These are phyloP conservation scores for Pythium folliculosum DNA, from an alignment of 352 stramenopile genomes.

Conservation along the genomic window DNA sequence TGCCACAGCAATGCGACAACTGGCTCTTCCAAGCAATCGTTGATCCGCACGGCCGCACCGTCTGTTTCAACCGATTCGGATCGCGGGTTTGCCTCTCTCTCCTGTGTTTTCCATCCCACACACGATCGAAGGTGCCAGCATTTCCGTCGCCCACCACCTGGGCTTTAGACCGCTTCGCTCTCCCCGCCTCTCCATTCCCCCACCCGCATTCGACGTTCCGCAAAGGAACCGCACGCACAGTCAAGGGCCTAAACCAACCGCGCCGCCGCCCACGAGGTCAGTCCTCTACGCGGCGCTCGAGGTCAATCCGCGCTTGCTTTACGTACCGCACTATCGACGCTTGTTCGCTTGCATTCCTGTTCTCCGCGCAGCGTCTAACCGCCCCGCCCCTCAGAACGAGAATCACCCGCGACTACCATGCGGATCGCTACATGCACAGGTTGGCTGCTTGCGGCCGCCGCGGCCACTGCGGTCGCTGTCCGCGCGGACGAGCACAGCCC, in stretches of 20 bases:
- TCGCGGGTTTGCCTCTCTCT: neutral
- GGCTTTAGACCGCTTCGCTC: neutral
- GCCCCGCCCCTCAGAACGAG: conserved; percentile 4
- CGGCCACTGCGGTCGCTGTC: conserved; percentile 6
- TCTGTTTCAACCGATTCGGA: conserved; percentile 6
- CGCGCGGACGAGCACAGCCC: conserved; percentile 11
- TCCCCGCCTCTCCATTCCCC: neutral
- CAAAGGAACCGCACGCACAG: conserved; percentile 9
- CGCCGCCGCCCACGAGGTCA: no score
- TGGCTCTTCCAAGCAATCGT: conserved; percentile 1
- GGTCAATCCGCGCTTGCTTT: conserved; percentile 3
- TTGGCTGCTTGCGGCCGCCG: conserved; percentile 19
- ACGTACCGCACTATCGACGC: neutral
- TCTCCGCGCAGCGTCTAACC: conserved; percentile 3
- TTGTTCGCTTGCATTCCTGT: neutral
- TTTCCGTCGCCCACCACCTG: neutral
- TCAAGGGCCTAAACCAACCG: neutral
- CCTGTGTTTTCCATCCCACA: conserved; percentile 5
- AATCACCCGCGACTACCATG: conserved; percentile 11
- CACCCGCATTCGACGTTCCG: conserved; percentile 13
- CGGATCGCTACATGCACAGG: conserved; percentile 16
- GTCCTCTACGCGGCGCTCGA: neutral
- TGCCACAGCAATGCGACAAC: conserved; percentile 9
- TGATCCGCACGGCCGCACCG: conserved; percentile 1
- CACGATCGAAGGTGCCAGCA: conserved; percentile 1